phyloP scores from a whole-genome alignment of 1,284 basidiomycete genomes.

The Trichosporon sp. region DNA sequence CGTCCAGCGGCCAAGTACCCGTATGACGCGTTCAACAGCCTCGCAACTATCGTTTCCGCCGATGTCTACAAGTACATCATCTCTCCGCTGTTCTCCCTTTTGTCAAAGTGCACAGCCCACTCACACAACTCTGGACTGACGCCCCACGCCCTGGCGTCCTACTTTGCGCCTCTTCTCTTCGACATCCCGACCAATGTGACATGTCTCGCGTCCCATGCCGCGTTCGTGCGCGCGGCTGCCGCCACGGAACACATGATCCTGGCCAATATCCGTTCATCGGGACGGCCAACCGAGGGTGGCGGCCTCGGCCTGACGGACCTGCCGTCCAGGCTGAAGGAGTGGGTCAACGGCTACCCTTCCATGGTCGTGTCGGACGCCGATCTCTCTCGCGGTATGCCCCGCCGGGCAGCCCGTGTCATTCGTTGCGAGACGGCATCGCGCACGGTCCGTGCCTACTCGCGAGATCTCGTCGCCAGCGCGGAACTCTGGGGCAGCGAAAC shows the following conservation, averaged over 20 bases:
- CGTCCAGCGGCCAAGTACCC: slow-evolving; percentile 66
- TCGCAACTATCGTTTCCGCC: slow-evolving; percentile 59
- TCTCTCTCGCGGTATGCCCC: slow-evolving; percentile 59
- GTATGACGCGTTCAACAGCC: slow-evolving; percentile 66
- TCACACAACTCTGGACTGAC: slow-evolving; percentile 78
- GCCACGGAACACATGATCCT: slow-evolving; percentile 87
- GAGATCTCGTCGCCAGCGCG: slow-evolving; percentile 72
- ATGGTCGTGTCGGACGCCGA: slow-evolving; percentile 62
- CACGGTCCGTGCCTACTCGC: slow-evolving; percentile 78
- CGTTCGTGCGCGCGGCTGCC: slow-evolving; percentile 76
- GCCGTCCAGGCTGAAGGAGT: slow-evolving; percentile 75
- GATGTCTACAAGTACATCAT: slow-evolving; percentile 64
- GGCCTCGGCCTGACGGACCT: slow-evolving; percentile 65
- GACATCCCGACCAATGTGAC: slow-evolving; percentile 61
- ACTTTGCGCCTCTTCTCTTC: slow-evolving; percentile 84
- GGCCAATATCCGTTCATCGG: slow-evolving; percentile 77
- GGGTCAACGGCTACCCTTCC: slow-evolving; percentile 80
- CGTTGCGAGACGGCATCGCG: slow-evolving; percentile 71
- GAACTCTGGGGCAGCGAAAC: slow-evolving; percentile 67
- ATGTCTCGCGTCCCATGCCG: slow-evolving; percentile 75
- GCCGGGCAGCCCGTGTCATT: slow-evolving; percentile 71
- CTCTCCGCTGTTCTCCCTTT: slow-evolving; percentile 69
- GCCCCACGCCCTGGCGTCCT: slow-evolving; percentile 76
- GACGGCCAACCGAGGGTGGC: slow-evolving; percentile 59
- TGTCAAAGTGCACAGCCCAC: slow-evolving; percentile 77